Percentiles rank a stretch among this genome's conserved stretches.
phyloP scores from a whole-genome alignment of 768 basidiomycete species.

The Leccinum uliginosum region DNA sequence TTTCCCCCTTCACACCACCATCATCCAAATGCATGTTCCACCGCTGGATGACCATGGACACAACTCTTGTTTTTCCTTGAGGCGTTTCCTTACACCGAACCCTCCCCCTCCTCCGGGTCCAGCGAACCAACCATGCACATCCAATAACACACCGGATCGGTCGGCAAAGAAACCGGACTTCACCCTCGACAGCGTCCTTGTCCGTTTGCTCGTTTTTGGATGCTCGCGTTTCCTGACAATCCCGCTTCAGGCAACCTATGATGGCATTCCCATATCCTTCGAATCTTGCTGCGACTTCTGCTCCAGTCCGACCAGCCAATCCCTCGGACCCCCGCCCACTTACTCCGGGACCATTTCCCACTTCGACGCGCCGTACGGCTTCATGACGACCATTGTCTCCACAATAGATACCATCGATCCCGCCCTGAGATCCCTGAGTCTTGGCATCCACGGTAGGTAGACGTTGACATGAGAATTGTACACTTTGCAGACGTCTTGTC shows the following conservation, averaged over 20 bases:
- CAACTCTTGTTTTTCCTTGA: slow-evolving; percentile 20
- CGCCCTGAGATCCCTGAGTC: slow-evolving; percentile 58
- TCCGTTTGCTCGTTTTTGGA: slow-evolving; percentile 2
- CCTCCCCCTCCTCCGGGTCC: neutral
- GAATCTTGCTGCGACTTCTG: slow-evolving; percentile 45
- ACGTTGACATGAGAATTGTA: neutral
- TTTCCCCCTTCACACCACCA: slow-evolving; percentile 6
- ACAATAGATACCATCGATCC: slow-evolving; percentile 48
- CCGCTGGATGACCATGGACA: slow-evolving; percentile 23
- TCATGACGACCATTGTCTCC: slow-evolving; percentile 50
- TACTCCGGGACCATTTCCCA: slow-evolving; percentile 31
- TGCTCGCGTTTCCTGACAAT: neutral
- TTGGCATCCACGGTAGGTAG: slow-evolving; percentile 65
- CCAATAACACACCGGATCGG: neutral
- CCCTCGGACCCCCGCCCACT: slow-evolving; percentile 37
- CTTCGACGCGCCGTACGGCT: slow-evolving; percentile 28
- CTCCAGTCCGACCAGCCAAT: slow-evolving; percentile 17
- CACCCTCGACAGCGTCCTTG: slow-evolving; percentile 1
- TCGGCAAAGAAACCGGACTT: slow-evolving; percentile 4
- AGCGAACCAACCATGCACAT: neutral
- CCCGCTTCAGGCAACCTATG: slow-evolving; percentile 6
- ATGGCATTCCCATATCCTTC: slow-evolving; percentile 29
- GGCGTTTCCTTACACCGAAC: slow-evolving; percentile 14
- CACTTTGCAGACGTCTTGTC: slow-evolving; percentile 7
- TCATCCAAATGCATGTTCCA: slow-evolving; percentile 18